Base-by-base conservation (phyloP, 768 basidiomycete species). In the Psilocybe cyanescens region DNA sequence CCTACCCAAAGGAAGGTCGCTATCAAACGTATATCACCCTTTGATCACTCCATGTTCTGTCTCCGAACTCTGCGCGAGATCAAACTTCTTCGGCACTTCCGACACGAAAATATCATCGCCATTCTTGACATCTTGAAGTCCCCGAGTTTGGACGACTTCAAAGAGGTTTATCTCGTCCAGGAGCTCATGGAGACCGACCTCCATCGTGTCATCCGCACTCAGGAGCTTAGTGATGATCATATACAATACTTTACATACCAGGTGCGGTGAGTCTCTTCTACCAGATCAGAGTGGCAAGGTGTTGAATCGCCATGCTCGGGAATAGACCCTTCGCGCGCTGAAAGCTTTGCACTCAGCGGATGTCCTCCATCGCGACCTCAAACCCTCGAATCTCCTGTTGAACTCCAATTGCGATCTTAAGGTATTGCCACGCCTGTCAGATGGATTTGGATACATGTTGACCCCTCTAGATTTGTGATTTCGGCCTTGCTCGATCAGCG, bases 231-330 rank as follows among this genome's bases (percentile, higher is more conserved):
- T 60, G 97, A 99, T 71, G 95, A 98, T 71, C 96, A 98, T 72
- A 90, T 88, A 67, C 95, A 99, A 75, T 99, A 99, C 74, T 98
- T 99, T 72, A 89, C 97, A 66, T 99, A 99, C 74, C 97, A 98
- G 83, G 89, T 87, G 63, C 53, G 78, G 72, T 59, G 41, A 51
- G 46, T 67, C 57, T 51, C 44, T 29, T 59, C 49, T 57, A 31
- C 33, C 29, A 41, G 48, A 46, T 59, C 33, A 24, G 7, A 41
- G 28, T 52, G 55, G 37, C 61, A 53, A 44, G 54, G 48, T 60
- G 16, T 44, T 63, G 44, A 59, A 53, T 17, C 55, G 45, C 31
- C 45, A 52, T 17, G 39, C 33, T 46, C 9, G 11, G 29, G 19
- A 51, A 28, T 68, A 93, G 88, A 95, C 95, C 0, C 84, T 97